phyloP scores from a whole-genome alignment of 2,329 filamentous ascomycete species.

The Phyllosticta capitalensis region DNA sequence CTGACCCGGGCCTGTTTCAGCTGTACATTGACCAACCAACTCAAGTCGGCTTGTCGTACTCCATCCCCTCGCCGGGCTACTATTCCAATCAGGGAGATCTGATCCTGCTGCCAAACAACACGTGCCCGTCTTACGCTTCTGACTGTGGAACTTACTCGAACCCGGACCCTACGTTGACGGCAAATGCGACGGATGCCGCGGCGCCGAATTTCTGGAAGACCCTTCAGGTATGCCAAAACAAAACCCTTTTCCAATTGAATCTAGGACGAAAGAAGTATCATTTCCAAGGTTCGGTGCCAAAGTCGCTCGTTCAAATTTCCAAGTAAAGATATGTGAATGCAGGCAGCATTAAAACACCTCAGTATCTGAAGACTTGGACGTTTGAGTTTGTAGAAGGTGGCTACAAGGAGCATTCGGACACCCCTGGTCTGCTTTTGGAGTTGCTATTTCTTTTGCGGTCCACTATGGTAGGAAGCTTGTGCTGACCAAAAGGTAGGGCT shows the following conservation, averaged over 20 bases:
- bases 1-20: constrained; percentile 9
- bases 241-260: no score
- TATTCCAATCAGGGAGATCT: constrained; percentile 26
- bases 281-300: no score
- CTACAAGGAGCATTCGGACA: no score
- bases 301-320: no score
- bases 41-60: constrained; percentile 50
- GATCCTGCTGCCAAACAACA: constrained; percentile 36
- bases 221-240: constrained; percentile 31
- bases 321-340: no score
- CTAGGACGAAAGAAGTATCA: no score
- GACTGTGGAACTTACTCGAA: constrained; percentile 49
- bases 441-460: no score
- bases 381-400: no score
- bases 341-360: no score
- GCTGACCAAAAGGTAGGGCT: constrained; percentile 30
- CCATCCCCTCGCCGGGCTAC: constrained; percentile 34
- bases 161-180: constrained; percentile 40
- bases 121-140: constrained; percentile 42
- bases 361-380: no score
- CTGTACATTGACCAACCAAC: constrained; percentile 62
- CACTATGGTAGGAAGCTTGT: neutral
- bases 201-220: constrained; percentile 53
- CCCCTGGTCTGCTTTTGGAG: no score
- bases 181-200: constrained; percentile 43